A percentile compares a stretch with the other conserved stretches of the same genome.
Conservation (phyloP, 2,329 filamentous ascomycete species). For the Fusarium solani-melongenae region DNA sequence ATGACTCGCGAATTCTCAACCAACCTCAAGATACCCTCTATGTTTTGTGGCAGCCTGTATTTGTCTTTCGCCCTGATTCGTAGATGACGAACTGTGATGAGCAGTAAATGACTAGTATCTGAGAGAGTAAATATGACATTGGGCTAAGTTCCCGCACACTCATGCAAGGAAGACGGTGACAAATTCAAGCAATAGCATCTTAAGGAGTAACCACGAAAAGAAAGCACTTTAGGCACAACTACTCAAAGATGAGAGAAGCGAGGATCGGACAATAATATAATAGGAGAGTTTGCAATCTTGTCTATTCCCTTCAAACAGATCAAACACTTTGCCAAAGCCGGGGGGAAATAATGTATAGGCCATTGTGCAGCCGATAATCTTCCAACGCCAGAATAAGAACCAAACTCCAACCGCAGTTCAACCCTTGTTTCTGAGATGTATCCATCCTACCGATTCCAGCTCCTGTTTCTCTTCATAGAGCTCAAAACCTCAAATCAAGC, state of each 20-base stretch:
- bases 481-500: conserved; percentile 6
- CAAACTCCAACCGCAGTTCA: not conserved
- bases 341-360: not conserved
- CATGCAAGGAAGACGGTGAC: not conserved
- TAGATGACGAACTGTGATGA: not conserved
- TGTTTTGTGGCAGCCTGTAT: not conserved
- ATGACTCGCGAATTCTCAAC: not conserved
- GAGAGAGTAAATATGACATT: not conserved
- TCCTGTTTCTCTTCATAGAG: not conserved
- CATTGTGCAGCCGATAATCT: not conserved
- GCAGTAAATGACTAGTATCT: not conserved
- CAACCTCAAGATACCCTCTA: not conserved
- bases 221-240: too few species aligned
- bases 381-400: not conserved
- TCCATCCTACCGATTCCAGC: not conserved
- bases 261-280: not conserved
- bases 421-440: not conserved
- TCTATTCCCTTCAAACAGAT: not conserved
- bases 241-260: not conserved
- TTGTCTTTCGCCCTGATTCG: not conserved
- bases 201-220: not conserved
- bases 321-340: not conserved
- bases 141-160: too few species aligned
- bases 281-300: not conserved
- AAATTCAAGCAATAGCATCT: not conserved